Evolutionary conservation across 2,329 filamentous ascomycete species (phyloP).

Genomic region (Colletotrichum sansevieriae): DNA sequence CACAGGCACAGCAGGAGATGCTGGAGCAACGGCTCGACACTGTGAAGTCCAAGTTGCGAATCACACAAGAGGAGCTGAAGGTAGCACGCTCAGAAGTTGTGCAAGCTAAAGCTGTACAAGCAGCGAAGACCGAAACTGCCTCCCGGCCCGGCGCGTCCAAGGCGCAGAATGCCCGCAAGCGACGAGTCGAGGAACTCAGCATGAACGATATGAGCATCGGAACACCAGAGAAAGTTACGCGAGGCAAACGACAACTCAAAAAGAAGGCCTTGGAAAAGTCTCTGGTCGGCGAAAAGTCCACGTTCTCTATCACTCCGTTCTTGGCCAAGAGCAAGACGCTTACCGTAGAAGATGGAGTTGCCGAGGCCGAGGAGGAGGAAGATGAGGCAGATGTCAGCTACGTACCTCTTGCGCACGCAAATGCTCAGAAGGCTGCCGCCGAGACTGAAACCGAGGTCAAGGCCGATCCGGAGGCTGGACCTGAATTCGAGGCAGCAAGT

Average conservation of each 20-base stretch:
- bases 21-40: slow-evolving; percentile 79
- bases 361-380: slow-evolving; percentile 53
- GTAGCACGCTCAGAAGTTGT: slow-evolving; percentile 60
- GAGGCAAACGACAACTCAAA: slow-evolving; percentile 62
- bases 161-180: slow-evolving; percentile 58
- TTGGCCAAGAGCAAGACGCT: slow-evolving; percentile 78
- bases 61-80: slow-evolving; percentile 80
- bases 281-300: slow-evolving; percentile 85
- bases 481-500: neutral
- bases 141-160: slow-evolving; percentile 19
- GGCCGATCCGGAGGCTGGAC: neutral
- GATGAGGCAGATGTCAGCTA: slow-evolving; percentile 41
- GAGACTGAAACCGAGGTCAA: slow-evolving; percentile 30
- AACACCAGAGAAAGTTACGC: slow-evolving; percentile 59
- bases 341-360: slow-evolving; percentile 53
- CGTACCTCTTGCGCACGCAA: slow-evolving; percentile 32
- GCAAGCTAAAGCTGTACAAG: slow-evolving; percentile 36
- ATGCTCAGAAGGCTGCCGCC: slow-evolving; percentile 20
- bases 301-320: slow-evolving; percentile 94
- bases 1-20: slow-evolving; percentile 71
- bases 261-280: slow-evolving; percentile 70
- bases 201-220: slow-evolving; percentile 61
- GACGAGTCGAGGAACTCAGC: slow-evolving; percentile 59
- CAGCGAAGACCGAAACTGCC: slow-evolving; percentile 42
- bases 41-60: slow-evolving; percentile 76